Evolutionary conservation across 73 alveolate genomes (phyloP).

Genomic region (Paramecium sexaurelia): DNA sequence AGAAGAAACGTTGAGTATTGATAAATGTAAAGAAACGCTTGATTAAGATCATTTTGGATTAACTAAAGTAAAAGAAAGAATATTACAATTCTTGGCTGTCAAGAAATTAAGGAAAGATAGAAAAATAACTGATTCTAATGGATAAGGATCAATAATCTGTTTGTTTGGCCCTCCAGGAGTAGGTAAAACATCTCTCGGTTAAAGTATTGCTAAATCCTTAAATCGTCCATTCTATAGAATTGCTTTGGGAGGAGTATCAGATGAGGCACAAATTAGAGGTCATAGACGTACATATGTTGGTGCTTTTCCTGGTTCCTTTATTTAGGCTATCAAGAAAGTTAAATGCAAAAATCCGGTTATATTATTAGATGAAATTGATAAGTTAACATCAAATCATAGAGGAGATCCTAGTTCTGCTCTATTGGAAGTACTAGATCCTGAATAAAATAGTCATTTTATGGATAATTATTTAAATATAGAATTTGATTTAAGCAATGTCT

Average conservation of each 20-base stretch:
- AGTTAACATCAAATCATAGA: slow-evolving; percentile 82
- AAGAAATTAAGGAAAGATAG: slow-evolving; percentile 64
- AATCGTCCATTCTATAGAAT: slow-evolving; percentile 93
- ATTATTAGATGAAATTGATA: slow-evolving; percentile 96
- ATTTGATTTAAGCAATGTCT: slow-evolving; percentile 84
- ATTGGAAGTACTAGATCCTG: slow-evolving; percentile 95
- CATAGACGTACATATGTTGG: slow-evolving; percentile 97
- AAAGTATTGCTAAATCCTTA: slow-evolving; percentile 90
- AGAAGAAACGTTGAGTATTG: slow-evolving; percentile 76
- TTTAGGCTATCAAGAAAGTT: slow-evolving; percentile 83
- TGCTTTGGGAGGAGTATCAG: slow-evolving; percentile 95
- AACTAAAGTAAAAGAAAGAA: slow-evolving; percentile 91
- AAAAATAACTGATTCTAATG: slow-evolving; percentile 60
- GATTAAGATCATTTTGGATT: slow-evolving; percentile 95
- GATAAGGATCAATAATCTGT: slow-evolving; percentile 87
- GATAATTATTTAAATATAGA: slow-evolving; percentile 88
- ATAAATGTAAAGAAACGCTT: slow-evolving; percentile 73
- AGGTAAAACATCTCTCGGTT: slow-evolving; percentile 96
- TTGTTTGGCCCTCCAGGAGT: slow-evolving; percentile 98
- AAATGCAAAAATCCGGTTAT: slow-evolving; percentile 94
- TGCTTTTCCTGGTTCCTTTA: slow-evolving; percentile 93
- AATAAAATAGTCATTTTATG: slow-evolving; percentile 88
- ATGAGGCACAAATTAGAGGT: slow-evolving; percentile 96
- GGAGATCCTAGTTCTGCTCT: slow-evolving; percentile 97
- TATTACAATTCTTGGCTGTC: slow-evolving; percentile 90